These are phyloP conservation scores for Cyclotella distinguenda DNA, from an alignment of 108 stramenopile genomes.

Conservation along the genomic window DNA sequence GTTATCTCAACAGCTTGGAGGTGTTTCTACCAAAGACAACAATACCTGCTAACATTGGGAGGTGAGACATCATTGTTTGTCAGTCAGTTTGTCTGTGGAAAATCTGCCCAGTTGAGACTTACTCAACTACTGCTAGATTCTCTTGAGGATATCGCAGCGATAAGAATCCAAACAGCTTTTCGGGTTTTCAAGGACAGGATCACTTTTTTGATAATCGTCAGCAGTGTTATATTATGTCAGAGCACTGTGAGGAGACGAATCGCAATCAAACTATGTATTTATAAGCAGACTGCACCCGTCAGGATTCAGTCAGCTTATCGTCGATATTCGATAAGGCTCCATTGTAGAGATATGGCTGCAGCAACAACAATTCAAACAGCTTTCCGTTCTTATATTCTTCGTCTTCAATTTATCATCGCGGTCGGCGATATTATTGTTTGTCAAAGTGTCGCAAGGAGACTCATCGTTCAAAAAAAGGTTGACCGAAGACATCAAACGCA, in stretches of 20 bases:
- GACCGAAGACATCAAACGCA: background rate
- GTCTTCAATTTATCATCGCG: conserved; percentile 58
- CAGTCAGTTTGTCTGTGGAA: background rate
- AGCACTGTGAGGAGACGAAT: conserved; percentile 2
- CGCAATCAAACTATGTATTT: background rate
- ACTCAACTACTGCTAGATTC: too few species aligned
- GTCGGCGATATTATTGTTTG: conserved; percentile 60
- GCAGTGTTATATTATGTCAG: conserved; percentile 11
- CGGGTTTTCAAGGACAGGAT: conserved; percentile 5
- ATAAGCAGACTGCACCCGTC: too few species aligned
- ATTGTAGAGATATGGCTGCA: background rate
- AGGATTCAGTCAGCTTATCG: too few species aligned
- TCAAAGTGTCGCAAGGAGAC: conserved; percentile 41
- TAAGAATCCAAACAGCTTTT: conserved; percentile 22
- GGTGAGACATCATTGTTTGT: background rate
- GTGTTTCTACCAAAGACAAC: background rate
- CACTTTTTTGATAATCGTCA: conserved; percentile 10
- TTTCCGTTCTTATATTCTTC: conserved; percentile 50
- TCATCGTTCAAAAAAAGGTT: background rate
- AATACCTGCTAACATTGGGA: background rate
- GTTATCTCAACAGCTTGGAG: background rate
- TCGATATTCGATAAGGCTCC: too few species aligned
- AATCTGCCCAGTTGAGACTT: background rate
- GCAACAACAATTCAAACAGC: conserved; percentile 57
- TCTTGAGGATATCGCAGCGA: too few species aligned